Evolutionary conservation across 2,329 filamentous ascomycete species (phyloP).

Genomic region (Aspergillus sp.): DNA sequence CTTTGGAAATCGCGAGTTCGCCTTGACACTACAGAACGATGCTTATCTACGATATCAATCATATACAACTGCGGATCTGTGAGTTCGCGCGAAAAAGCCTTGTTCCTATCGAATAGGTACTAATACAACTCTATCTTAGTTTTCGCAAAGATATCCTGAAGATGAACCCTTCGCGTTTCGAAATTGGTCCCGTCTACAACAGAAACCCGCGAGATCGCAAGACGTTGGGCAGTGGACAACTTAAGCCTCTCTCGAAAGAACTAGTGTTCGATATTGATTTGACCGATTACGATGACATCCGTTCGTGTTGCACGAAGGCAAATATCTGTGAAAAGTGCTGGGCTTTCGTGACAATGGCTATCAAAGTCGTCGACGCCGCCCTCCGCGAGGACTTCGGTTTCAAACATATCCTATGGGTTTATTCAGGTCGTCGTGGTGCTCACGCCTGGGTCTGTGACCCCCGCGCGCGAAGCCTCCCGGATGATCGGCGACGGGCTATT

Average conservation of each 20-base stretch:
- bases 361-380: conserved; percentile 87
- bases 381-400: conserved; percentile 95
- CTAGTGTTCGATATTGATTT: conserved; percentile 99
- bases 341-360: conserved; percentile 97
- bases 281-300: conserved; percentile 96
- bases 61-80: conserved; percentile 69
- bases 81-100: conserved; percentile 31
- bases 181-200: conserved; percentile 96
- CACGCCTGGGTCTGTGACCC: conserved; percentile 99
- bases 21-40: conserved; percentile 91
- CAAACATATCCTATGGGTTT: conserved; percentile 96
- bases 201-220: conserved; percentile 95
- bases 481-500: conserved; percentile 81
- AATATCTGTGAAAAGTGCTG: conserved; percentile 95
- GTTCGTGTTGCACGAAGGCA: conserved; percentile 91
- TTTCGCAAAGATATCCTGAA: conserved; percentile 90
- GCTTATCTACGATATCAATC: conserved; percentile 92
- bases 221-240: conserved; percentile 74
- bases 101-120: conserved; percentile 22
- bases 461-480: conserved; percentile 80
- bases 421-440: conserved; percentile 92
- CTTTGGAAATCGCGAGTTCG: conserved; percentile 93
- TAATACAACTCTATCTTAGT: conserved; percentile 45
- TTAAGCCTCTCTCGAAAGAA: conserved; percentile 88
- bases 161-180: conserved; percentile 89